Base-by-base conservation (phyloP, 106 monocot species). In the Phalaenopsis aphrodite region DNA sequence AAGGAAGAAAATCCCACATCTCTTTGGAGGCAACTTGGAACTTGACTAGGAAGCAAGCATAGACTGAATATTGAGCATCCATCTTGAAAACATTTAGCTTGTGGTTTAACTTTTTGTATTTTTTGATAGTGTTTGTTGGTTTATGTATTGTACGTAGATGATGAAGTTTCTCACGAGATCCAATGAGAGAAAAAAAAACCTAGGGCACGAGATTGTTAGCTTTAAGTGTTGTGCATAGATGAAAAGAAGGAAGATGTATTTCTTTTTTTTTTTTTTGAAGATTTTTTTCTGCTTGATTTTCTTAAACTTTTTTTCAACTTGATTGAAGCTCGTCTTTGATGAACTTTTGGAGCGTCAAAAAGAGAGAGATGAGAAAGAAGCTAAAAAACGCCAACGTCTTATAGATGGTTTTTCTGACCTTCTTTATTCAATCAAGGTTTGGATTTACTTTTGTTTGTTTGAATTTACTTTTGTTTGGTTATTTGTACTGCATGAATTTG, bases 361-460 rank as follows among this genome's bases (percentile, higher is more conserved):
- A 76, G 98, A 99, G 65, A 99, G 93, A 83, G 94, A 94, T 75
- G 92, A 94, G 78, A 99, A 93, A 76, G 97, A 98, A 85, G 89
- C 90, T 42, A 98, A 87, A 86, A 94, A 87, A 67, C 90, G 86
- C 55, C 97, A 89, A 69, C 87, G 92, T 3, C 86, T 91, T 77
- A 89, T 80, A 72, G 94, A 99, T 49, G 80, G 90, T 82, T 99
- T 99, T 67, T 85, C 91, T 47, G 92, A 92, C 81, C 81, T 93
- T 10, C 80, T 99, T 72, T 88, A 91, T 68, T 90, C 91, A 5
- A 86, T 94, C 14, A 99, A 93, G 89, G 98, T 93, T 85, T 48
- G 43, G 8, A 79, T 38, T n/a, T 23, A 39, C 38, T 12, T 2
- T 61, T 37, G 5, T 46, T 21, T 19, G 3, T n/a, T n/a, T 48